These are phyloP conservation scores for Podaxis rugospora DNA, from an alignment of 768 basidiomycete species.

Conservation along the genomic window DNA sequence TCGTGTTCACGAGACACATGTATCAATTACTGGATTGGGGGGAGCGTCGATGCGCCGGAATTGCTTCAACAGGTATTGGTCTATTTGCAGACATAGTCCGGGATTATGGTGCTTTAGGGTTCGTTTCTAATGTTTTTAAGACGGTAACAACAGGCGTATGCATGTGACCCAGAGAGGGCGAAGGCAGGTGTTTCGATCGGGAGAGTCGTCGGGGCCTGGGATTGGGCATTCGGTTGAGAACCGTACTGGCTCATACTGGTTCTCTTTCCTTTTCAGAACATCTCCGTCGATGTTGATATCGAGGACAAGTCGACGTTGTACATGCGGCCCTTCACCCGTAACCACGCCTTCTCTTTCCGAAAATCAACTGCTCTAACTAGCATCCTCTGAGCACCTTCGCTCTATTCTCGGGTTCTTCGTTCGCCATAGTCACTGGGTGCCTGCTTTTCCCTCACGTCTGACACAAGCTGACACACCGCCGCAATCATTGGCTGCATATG, in stretches of 20 bases:
- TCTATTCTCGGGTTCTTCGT: neutral
- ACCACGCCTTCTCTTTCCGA: neutral
- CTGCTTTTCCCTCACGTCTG: neutral
- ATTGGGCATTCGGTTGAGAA: neutral
- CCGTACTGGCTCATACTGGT: neutral
- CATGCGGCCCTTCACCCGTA: neutral
- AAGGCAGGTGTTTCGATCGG: neutral
- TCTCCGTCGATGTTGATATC: neutral
- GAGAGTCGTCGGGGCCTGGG: neutral
- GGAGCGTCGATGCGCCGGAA: neutral
- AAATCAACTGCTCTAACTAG: neutral
- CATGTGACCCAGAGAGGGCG: neutral
- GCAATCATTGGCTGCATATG: neutral
- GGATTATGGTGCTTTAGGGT: too few relatives aligned
- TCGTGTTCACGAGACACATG: neutral
- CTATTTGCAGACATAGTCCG: neutral
- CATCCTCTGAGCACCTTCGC: neutral
- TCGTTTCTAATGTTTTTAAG: too few relatives aligned
- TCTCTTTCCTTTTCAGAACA: conserved; percentile 2
- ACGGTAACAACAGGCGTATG: too few relatives aligned
- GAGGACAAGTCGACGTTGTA: neutral
- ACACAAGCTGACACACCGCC: neutral
- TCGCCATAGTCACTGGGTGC: neutral
- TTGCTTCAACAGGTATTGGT: neutral
- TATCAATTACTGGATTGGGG: neutral